phyloP scores from a whole-genome alignment of 1,284 basidiomycete genomes.

The Gymnopus androsaceus region DNA sequence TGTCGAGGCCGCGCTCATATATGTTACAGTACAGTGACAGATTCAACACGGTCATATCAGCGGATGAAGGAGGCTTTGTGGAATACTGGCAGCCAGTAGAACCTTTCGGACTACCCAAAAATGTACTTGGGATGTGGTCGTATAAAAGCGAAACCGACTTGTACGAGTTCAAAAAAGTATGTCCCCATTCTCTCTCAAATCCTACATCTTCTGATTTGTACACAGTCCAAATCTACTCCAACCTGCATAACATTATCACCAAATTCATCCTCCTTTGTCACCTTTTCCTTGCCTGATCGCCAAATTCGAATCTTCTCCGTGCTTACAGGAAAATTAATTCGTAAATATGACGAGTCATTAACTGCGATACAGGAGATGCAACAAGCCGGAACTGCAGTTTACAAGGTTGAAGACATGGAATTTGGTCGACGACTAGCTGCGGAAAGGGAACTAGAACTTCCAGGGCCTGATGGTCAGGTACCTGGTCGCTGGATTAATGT shows the following conservation, averaged over 20 bases:
- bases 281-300: constrained; percentile 90
- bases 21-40: constrained; percentile 79
- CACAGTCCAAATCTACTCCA: constrained; percentile 85
- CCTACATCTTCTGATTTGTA: constrained; percentile 3
- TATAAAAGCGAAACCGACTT: constrained; percentile 92
- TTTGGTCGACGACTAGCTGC: constrained; percentile 93
- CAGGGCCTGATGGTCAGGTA: constrained; percentile 66
- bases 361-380: constrained; percentile 96
- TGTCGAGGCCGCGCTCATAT: neutral
- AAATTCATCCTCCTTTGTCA: constrained; percentile 85
- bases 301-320: constrained; percentile 95
- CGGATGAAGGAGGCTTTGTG: constrained; percentile 92
- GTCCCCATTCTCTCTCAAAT: constrained; percentile 15
- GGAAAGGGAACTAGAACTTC: constrained; percentile 88
- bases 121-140: constrained; percentile 81
- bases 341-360: constrained; percentile 95
- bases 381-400: constrained; percentile 88
- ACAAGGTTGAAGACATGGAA: constrained; percentile 98
- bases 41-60: constrained; percentile 91
- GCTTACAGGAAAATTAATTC: constrained; percentile 84
- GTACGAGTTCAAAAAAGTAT: constrained; percentile 97
- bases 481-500: constrained; percentile 81
- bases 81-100: constrained; percentile 95
- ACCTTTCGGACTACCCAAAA: constrained; percentile 82
- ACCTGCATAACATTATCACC: constrained; percentile 92